Evolutionary conservation across 495 filamentous ascomycete species (phyloP), one percentile per base, ranked within the genome.

Genomic region (Penicillium atrosanguineum): DNA sequence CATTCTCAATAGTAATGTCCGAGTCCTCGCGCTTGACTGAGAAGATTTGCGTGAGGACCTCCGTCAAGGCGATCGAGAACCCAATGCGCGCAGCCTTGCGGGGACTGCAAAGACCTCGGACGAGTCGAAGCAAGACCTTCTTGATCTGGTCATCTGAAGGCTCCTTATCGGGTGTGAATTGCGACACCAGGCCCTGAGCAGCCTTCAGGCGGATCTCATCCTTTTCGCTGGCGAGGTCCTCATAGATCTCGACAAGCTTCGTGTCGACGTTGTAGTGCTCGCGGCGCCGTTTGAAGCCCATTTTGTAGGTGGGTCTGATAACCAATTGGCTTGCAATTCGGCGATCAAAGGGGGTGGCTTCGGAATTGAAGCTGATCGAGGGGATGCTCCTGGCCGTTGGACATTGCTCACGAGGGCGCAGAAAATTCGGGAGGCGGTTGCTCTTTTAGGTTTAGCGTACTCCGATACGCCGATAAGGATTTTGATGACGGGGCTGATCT

Each of bases 41-140:
- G 53, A 75, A 77, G 20, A 88, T 62, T 61, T 87, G 83, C 1
- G 78, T 74, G 37, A 95, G 64, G 50, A 95, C 75, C 70, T 97
- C 93, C 0, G 91, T 88, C 57, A 97, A 70, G 2, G 93, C 91
- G 51, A 96, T 75, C 36, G 89, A 95, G 65, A 94, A 97, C n/a
- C 94, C 94, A 50, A 92, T 71, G 23, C 94, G 80, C 28, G 93
- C 90, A 14, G 89, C 91, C 72, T 96, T 95, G 20, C 89, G 83
- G 41, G 91, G 87, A 63, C 91, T 96, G 49, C 91, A 90, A 23
- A 98, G 81, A 36, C 94, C 94, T 42, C 89, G 84, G 61, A 96
- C 89, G 14, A 98, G 77, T 29, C 91, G 76, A 54, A 72, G 73
- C 34, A 88, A 62, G 0, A 64, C 61, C 56, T 76, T 75, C 48